Conservation (phyloP, 306 rosid genomes). For the Chamaecrista fasciculata region DNA sequence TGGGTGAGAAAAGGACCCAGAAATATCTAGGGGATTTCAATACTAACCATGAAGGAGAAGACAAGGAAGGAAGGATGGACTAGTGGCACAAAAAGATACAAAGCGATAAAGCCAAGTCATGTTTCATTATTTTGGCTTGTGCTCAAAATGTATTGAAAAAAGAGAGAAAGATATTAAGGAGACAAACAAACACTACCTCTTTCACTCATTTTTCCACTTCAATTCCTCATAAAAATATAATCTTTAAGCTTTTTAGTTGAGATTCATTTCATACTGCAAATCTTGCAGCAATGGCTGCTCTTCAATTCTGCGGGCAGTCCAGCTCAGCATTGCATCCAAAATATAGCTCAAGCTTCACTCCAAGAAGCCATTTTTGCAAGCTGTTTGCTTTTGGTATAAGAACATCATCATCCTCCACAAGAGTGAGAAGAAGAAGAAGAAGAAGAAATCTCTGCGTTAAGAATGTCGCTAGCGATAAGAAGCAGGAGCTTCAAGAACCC, state of each 20-base stretch:
- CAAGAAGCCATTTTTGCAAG: slow-evolving; percentile 30
- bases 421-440: slow-evolving; percentile 33
- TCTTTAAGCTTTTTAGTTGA: too few relatives aligned
- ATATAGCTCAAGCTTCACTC: slow-evolving; percentile 36
- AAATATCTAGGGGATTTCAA: slow-evolving; percentile 36
- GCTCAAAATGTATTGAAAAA: slow-evolving; percentile 21
- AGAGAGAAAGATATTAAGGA: slow-evolving; percentile 35
- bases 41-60: too few relatives aligned
- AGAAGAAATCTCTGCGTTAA: slow-evolving; percentile 40
- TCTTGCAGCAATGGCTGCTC: slow-evolving; percentile 40
- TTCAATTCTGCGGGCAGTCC: slow-evolving; percentile 40
- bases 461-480: slow-evolving; percentile 46
- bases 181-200: slow-evolving; percentile 32
- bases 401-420: slow-evolving; percentile 34
- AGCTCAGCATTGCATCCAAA: slow-evolving; percentile 26
- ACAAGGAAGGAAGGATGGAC: slow-evolving; percentile 9
- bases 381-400: slow-evolving; percentile 31
- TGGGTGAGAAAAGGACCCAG: slow-evolving; percentile 1
- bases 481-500: slow-evolving; percentile 38
- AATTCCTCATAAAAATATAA: background rate
- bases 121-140: slow-evolving; percentile 41
- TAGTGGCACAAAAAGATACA: background rate
- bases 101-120: slow-evolving; percentile 13
- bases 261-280: background rate
- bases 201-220: slow-evolving; percentile 35